Conservation (phyloP, 495 filamentous ascomycete genomes). For the Bombardia bombarda region DNA sequence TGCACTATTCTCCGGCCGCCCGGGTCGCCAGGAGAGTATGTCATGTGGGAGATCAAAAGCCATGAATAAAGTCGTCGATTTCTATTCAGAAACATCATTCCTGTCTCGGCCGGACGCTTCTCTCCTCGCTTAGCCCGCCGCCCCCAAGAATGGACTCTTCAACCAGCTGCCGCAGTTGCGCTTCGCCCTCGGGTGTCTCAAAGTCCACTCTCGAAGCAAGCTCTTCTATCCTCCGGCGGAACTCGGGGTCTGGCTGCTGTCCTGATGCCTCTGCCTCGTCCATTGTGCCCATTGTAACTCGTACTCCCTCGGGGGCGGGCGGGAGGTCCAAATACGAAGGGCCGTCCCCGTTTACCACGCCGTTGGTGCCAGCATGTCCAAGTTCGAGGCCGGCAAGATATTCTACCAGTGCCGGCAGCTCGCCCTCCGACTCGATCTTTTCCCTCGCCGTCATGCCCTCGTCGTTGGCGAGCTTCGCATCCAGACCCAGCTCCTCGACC, state of each 20-base stretch:
- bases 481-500: slow-evolving; percentile 72
- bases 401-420: slow-evolving; percentile 58
- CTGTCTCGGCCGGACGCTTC: slow-evolving; percentile 54
- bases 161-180: slow-evolving; percentile 58
- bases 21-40: slow-evolving; percentile 36
- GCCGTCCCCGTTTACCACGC: no score
- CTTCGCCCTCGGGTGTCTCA: slow-evolving; percentile 60
- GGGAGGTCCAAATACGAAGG: slow-evolving; percentile 25
- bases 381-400: slow-evolving; percentile 48
- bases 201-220: slow-evolving; percentile 67
- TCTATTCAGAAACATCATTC: slow-evolving; percentile 28
- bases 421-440: slow-evolving; percentile 61
- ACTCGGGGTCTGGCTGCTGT: slow-evolving; percentile 56
- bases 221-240: slow-evolving; percentile 68
- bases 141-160: slow-evolving; percentile 56
- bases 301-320: slow-evolving; percentile 57
- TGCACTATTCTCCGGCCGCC: slow-evolving; percentile 40
- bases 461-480: slow-evolving; percentile 51
- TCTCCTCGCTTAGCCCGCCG: slow-evolving; percentile 37
- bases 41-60: slow-evolving; percentile 46
- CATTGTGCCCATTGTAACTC: slow-evolving; percentile 59
- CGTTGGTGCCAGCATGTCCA: neutral
- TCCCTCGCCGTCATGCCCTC: slow-evolving; percentile 65
- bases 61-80: slow-evolving; percentile 27
- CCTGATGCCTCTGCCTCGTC: slow-evolving; percentile 51